These are phyloP conservation scores for Gnomoniopsis smithogilvyi DNA, from an alignment of 2,329 filamentous ascomycete species.

Conservation along the genomic window DNA sequence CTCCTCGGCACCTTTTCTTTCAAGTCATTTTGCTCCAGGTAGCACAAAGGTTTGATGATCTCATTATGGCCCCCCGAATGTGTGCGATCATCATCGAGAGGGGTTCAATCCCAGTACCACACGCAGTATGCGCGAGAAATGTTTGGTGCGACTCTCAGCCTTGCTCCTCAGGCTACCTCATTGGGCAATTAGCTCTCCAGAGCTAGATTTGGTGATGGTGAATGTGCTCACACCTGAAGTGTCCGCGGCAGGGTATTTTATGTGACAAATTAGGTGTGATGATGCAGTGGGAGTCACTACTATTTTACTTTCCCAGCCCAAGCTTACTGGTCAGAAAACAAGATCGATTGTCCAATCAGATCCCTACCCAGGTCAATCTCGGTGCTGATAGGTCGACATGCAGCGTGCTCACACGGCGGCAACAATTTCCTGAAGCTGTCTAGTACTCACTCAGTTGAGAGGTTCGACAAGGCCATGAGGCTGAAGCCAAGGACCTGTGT, in stretches of 20 bases:
- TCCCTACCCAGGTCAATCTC: neutral
- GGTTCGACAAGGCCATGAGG: neutral
- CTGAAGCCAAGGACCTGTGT: neutral
- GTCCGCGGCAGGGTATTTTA: neutral
- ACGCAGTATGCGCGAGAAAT: neutral
- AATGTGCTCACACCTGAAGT: neutral
- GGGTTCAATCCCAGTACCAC: neutral
- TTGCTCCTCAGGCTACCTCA: neutral
- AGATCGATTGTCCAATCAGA: constrained; percentile 2
- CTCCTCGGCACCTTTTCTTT: neutral
- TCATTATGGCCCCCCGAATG: neutral
- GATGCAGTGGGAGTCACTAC: neutral
- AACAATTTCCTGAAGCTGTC: neutral
- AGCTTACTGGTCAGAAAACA: neutral
- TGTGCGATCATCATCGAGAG: neutral
- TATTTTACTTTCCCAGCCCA: neutral
- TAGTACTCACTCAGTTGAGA: neutral
- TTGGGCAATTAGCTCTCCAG: neutral
- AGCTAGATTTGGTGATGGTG: neutral
- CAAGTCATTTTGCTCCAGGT: neutral
- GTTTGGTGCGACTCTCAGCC: constrained; percentile 1
- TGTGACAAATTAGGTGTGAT: neutral
- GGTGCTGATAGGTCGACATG: constrained; percentile 5
- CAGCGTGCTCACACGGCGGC: neutral
- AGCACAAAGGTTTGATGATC: neutral